Conservation (phyloP, 129 eudicot genomes). For the Calendula officinalis region DNA sequence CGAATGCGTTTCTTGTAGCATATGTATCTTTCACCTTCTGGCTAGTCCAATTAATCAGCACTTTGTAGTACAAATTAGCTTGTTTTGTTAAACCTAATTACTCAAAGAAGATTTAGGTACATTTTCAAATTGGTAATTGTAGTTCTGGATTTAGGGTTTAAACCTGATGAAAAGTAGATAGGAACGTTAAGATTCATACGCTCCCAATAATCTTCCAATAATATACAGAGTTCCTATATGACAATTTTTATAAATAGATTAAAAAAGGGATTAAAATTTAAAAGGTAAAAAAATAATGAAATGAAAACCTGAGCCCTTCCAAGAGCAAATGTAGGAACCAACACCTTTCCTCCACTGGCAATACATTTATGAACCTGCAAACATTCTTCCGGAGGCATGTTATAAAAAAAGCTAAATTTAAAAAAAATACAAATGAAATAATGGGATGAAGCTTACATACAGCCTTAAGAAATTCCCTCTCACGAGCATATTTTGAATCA, state of each 20-base stretch:
- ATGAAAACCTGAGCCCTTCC: constrained; percentile 88
- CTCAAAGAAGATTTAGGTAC: not conserved
- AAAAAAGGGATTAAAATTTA: not conserved
- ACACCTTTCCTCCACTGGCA: constrained; percentile 88
- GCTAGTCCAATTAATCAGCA: constrained; percentile 95
- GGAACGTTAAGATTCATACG: constrained; percentile 88
- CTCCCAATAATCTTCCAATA: constrained; percentile 95
- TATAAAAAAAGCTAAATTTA: not conserved
- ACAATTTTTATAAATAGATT: not conserved
- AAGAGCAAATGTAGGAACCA: constrained; percentile 88
- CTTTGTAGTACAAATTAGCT: constrained; percentile 84
- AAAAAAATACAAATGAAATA: not conserved
- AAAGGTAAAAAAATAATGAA: not conserved
- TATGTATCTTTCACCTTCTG: constrained; percentile 88
- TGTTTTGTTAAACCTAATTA: constrained; percentile 75
- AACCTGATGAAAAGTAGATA: constrained; percentile 90
- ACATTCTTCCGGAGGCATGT: not conserved
- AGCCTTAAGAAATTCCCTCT: constrained; percentile 89
- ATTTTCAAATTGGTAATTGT: constrained; percentile 1
- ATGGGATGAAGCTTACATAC: constrained; percentile 44
- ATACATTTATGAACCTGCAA: constrained; percentile 85
- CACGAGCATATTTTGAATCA: constrained; percentile 82
- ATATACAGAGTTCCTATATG: constrained; percentile 75
- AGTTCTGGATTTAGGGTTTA: not conserved
- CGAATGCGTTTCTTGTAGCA: constrained; percentile 75